phyloP scores from a whole-genome alignment of 352 stramenopile species.

The Globisporangium splendens region DNA sequence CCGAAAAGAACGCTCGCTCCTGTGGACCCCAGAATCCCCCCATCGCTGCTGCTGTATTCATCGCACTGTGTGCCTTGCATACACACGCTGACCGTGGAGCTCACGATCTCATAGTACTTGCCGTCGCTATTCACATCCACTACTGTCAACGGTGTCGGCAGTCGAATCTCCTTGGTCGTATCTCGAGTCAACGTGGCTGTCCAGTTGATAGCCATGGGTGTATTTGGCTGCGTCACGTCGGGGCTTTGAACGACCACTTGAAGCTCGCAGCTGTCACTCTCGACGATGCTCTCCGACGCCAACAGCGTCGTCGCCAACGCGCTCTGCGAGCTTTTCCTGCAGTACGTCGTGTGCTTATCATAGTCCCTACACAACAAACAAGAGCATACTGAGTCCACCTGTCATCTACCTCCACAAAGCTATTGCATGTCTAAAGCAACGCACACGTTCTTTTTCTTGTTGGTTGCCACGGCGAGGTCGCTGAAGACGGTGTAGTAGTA shows the following conservation, averaged over 20 bases:
- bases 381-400: not conserved
- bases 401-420: too few relatives aligned
- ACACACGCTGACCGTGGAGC: conserved; percentile 46
- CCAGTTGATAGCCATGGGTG: conserved; percentile 26
- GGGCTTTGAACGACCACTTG: conserved; percentile 24
- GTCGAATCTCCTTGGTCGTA: conserved; percentile 30
- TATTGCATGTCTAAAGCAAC: not conserved
- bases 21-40: not conserved
- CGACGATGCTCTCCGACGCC: conserved; percentile 17
- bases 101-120: conserved; percentile 44
- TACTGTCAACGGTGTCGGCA: conserved; percentile 38
- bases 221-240: conserved; percentile 24
- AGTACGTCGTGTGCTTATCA: conserved; percentile 39
- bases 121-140: conserved; percentile 21
- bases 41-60: conserved; percentile 29
- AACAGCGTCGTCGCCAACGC: conserved; percentile 28
- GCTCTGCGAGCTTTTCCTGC: conserved; percentile 35
- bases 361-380: conserved; percentile 19
- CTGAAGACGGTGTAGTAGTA: conserved; percentile 54
- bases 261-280: conserved; percentile 48
- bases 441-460: conserved; percentile 8
- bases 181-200: conserved; percentile 30
- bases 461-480: conserved; percentile 29
- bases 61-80: conserved; percentile 27
- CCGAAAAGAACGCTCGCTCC: conserved; percentile 8